Evolutionary conservation across 176 grass and related monocot species (phyloP).

Genomic region (Aechmea fasciata): DNA sequence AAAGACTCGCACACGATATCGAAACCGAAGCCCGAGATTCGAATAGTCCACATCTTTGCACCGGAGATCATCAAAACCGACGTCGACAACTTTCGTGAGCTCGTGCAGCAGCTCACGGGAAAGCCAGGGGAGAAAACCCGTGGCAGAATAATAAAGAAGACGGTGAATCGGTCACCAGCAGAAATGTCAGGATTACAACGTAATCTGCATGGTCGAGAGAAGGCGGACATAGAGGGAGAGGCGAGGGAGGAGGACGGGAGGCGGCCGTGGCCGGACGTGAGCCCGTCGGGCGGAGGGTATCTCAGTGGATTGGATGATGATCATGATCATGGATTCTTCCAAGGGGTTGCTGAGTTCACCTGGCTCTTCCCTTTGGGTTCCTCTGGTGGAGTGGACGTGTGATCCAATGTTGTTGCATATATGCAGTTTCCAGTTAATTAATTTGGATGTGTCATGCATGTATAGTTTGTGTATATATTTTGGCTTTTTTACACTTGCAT

Average conservation of each 20-base stretch:
- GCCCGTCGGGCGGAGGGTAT: neutral
- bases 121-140: conserved; percentile 11
- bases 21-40: conserved; percentile 46
- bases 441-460: neutral
- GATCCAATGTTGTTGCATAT: neutral
- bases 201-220: neutral
- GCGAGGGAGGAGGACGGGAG: neutral
- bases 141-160: conserved; percentile 27
- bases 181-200: neutral
- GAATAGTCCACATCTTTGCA: conserved; percentile 60
- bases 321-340: neutral
- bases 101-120: conserved; percentile 85
- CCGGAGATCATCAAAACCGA: conserved; percentile 94
- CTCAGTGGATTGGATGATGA: neutral
- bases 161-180: neutral
- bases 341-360: neutral
- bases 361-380: neutral
- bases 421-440: neutral
- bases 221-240: neutral
- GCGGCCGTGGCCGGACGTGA: neutral
- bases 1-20: conserved; percentile 10
- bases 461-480: neutral
- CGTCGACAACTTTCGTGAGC: conserved; percentile 61
- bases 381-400: neutral
- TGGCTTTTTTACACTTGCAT: neutral